Base-by-base conservation (phyloP, 805 yeast species). In the Teunomyces lycoperdinae region DNA sequence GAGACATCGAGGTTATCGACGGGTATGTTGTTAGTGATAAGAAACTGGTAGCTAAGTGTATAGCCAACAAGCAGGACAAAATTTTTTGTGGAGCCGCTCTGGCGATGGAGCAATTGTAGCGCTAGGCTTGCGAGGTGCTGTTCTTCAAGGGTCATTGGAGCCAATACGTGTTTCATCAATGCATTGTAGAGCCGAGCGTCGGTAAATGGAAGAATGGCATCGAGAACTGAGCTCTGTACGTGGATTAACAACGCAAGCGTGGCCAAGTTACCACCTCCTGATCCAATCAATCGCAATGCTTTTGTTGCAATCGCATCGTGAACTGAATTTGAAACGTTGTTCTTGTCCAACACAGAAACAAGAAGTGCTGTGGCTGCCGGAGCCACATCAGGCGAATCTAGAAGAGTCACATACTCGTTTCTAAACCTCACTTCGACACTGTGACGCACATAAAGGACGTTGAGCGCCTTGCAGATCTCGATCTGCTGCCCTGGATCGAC, bases 11-110 rank as follows among this genome's bases (percentile, higher is more conserved):
- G 32, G 6, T 50, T 49, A 10, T 59, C 60, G 3, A 60, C 17
- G 14, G 16, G 17, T 10, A 60, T 42, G 9, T 45, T 34, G 36
- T 60, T 52, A 9, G 26, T 45, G 4, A 38, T 43, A 7, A 64
- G n/a, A 43, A 50, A 62, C 14, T 33, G 38, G 14, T 49, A 44
- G 9, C 54, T 55, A 31, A 53, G 50, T 6, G 50, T 28, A 40
- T 48, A 60, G 4, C 69, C 69, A 3, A 61, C 58, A 7, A 55
- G 42, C n/a, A 57, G 58, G 13, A 63, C 45, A 47, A 61, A 63
- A 14, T 38, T 14, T 1, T 13, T 10, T 7, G 41, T 38, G 30
- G 29, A 7, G 2, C 27, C 14, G 13, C 16, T 20, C 7, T 26
- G 41, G 17, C 14, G 41, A 16, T 38, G 30, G 14, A 38, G 27